Conservation (phyloP, 2,329 filamentous ascomycete species). For the Mariannaea sp. region DNA sequence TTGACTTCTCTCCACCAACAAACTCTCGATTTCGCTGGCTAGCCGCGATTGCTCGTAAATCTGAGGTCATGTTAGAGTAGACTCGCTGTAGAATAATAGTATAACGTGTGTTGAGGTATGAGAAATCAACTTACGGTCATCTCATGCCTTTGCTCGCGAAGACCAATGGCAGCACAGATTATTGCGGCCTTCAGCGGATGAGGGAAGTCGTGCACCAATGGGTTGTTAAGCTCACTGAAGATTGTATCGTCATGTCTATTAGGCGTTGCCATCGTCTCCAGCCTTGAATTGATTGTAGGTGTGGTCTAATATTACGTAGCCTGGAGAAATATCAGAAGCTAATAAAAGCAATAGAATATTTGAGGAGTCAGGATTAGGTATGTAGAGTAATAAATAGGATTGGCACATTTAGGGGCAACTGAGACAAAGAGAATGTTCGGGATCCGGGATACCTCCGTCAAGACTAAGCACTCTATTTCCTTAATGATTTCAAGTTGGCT, state of each 20-base stretch:
- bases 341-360: too few relatives aligned
- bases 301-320: neutral
- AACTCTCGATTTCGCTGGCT: conserved; percentile 51
- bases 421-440: too few relatives aligned
- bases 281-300: neutral
- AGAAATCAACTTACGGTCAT: conserved; percentile 37
- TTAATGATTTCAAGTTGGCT: too few relatives aligned
- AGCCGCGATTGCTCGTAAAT: conserved; percentile 62
- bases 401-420: too few relatives aligned
- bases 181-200: conserved; percentile 20
- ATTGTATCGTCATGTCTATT: conserved; percentile 15
- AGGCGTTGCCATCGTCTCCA: conserved; percentile 9
- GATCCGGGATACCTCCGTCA: too few relatives aligned
- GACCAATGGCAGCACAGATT: conserved; percentile 49
- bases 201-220: conserved; percentile 17
- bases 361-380: too few relatives aligned
- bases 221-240: conserved; percentile 12
- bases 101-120: neutral
- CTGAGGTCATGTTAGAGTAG: conserved; percentile 43
- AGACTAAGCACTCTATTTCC: too few relatives aligned
- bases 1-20: conserved; percentile 25
- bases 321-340: neutral
- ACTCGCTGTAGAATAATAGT: neutral
- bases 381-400: too few relatives aligned
- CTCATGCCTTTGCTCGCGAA: conserved; percentile 54